Evolutionary conservation across 345 rosid genomes (phyloP).

Genomic region (Rubroshorea leprosula): DNA sequence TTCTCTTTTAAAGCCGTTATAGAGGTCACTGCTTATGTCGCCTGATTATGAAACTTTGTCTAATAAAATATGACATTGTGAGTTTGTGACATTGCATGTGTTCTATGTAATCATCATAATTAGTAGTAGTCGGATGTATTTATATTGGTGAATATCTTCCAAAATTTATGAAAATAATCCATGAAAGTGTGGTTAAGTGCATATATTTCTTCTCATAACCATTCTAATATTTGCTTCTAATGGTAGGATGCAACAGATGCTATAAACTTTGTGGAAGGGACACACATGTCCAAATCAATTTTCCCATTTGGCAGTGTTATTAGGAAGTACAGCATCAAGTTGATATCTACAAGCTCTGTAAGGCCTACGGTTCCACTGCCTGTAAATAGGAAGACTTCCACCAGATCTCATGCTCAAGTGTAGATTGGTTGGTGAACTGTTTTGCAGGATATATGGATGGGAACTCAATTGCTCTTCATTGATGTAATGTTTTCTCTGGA

Average conservation of each 20-base stretch:
- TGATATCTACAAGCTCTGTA: constrained; percentile 33
- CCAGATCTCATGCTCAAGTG: not conserved
- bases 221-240: not conserved
- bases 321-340: constrained; percentile 34
- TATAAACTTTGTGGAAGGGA: constrained; percentile 11
- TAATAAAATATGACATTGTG: no score
- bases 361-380: constrained; percentile 12
- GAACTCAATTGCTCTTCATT: constrained; percentile 50
- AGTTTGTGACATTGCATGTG: no score
- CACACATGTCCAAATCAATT: constrained; percentile 14
- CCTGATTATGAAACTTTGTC: no score
- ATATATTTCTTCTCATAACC: not conserved
- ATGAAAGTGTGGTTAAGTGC: not conserved
- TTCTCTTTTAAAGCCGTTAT: no score
- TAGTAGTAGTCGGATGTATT: not conserved
- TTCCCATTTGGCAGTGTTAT: constrained; percentile 24
- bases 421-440: not conserved
- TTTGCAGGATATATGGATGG: constrained; percentile 48
- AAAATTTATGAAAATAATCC: not conserved
- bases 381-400: not conserved
- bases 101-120: no score
- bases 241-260: constrained; percentile 23
- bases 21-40: no score
- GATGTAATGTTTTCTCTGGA: constrained; percentile 38
- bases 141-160: not conserved